Evolutionary conservation across 2,329 filamentous ascomycete species (phyloP).

Genomic region (Ophiocordyceps camponoti-saundersi): DNA sequence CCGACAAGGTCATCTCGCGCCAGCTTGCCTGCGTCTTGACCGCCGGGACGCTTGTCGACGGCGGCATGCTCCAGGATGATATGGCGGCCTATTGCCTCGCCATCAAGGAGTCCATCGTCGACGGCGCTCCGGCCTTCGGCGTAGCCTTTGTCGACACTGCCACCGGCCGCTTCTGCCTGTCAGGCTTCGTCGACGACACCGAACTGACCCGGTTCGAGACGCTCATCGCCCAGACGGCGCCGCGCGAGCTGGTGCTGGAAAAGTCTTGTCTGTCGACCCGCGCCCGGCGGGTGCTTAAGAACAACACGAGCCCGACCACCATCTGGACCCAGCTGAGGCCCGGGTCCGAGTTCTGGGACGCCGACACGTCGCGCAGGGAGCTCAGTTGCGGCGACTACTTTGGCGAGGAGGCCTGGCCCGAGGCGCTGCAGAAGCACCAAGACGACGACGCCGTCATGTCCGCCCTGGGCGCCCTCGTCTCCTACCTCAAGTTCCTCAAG

Average conservation of each 20-base stretch:
- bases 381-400: slow-evolving; percentile 71
- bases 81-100: slow-evolving; percentile 94
- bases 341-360: slow-evolving; percentile 77
- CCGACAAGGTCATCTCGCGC: slow-evolving; percentile 83
- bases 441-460: slow-evolving; percentile 54
- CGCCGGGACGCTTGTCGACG: slow-evolving; percentile 82
- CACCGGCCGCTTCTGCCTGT: slow-evolving; percentile 87
- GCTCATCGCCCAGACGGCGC: slow-evolving; percentile 79
- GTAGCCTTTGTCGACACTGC: slow-evolving; percentile 91
- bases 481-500: slow-evolving; percentile 67
- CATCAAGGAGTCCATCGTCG: slow-evolving; percentile 66
- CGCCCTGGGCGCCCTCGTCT: slow-evolving; percentile 56
- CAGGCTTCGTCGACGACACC: slow-evolving; percentile 78
- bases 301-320: slow-evolving; percentile 81
- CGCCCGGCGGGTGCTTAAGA: slow-evolving; percentile 83
- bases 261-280: slow-evolving; percentile 79
- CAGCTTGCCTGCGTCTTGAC: slow-evolving; percentile 87
- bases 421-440: slow-evolving; percentile 86
- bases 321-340: slow-evolving; percentile 92
- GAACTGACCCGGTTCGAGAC: slow-evolving; percentile 97
- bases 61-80: slow-evolving; percentile 92
- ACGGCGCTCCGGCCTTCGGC: slow-evolving; percentile 70
- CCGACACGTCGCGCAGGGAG: slow-evolving; percentile 93
- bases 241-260: slow-evolving; percentile 77
- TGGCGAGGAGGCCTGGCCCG: slow-evolving; percentile 69